A percentile compares a stretch with the other conserved stretches of the same genome.
Conservation (phyloP, 495 filamentous ascomycete species). For the Tuber borchii region DNA sequence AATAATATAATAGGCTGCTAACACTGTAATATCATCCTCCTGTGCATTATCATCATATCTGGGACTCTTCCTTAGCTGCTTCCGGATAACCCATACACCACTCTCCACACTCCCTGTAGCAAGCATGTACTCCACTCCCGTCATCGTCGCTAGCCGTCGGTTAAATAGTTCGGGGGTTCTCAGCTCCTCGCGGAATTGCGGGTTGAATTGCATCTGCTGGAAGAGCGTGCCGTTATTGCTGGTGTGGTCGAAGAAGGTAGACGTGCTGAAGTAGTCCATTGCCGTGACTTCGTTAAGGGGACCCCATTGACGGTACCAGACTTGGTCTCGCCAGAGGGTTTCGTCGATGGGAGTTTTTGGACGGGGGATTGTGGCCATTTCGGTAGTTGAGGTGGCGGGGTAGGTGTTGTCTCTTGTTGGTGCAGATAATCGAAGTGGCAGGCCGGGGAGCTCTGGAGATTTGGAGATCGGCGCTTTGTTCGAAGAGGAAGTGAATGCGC, state of each 20-base stretch:
- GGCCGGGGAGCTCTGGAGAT: not conserved
- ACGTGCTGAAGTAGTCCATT: conserved; percentile 82
- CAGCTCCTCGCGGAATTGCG: conserved; percentile 54
- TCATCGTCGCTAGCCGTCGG: conserved; percentile 64
- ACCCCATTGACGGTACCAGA: conserved; percentile 30
- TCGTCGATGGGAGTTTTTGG: conserved; percentile 41
- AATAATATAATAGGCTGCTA: conserved; percentile 75
- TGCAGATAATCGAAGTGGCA: not conserved
- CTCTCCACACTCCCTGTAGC: conserved; percentile 56
- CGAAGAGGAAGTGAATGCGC: not conserved
- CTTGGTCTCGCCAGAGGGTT: conserved; percentile 38
- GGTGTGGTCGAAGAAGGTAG: conserved; percentile 82
- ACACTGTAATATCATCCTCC: conserved; percentile 60
- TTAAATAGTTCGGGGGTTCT: conserved; percentile 74
- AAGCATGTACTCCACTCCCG: conserved; percentile 75
- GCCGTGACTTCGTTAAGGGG: conserved; percentile 43
- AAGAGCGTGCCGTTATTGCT: conserved; percentile 79
- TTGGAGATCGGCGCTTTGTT: not conserved
- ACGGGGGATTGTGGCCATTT: conserved; percentile 35
- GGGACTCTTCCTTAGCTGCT: conserved; percentile 60
- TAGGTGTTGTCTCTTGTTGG: not conserved
- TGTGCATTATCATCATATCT: conserved; percentile 56
- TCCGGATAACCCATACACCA: conserved; percentile 86
- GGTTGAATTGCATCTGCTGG: conserved; percentile 68
- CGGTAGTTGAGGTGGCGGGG: not conserved